phyloP scores from a whole-genome alignment of 441 rosid genomes.

The Syzygium syzygioides region DNA sequence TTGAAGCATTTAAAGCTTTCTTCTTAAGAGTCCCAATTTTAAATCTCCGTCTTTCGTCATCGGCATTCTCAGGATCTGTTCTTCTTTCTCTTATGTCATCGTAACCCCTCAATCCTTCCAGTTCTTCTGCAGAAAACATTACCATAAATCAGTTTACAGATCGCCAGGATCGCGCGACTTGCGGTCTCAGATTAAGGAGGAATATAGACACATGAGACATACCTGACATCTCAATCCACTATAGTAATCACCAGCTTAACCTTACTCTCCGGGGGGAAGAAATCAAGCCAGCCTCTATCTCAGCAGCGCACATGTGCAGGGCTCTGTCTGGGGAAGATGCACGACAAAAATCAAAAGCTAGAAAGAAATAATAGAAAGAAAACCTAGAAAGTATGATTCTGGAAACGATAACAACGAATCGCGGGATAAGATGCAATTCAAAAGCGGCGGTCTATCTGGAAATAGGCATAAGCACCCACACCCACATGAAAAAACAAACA shows the following conservation, averaged over 20 bases:
- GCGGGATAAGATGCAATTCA: background rate
- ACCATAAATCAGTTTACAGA: background rate
- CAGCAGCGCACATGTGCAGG: conserved; percentile 14
- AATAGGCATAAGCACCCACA: background rate
- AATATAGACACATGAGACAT: conserved; percentile 4
- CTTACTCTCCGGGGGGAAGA: conserved; percentile 17
- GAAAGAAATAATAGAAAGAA: background rate
- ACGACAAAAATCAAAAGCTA: background rate
- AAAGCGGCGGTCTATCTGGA: background rate
- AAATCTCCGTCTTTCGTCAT: conserved; percentile 76
- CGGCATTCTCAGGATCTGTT: conserved; percentile 73
- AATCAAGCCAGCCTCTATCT: conserved; percentile 17
- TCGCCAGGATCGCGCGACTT: background rate
- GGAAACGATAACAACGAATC: background rate
- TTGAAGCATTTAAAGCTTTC: conserved; percentile 90
- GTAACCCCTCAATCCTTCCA: conserved; percentile 34
- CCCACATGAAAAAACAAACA: background rate
- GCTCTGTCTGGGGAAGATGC: conserved; percentile 22
- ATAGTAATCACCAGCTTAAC: conserved; percentile 12
- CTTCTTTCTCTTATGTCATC: conserved; percentile 77
- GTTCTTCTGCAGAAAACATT: conserved; percentile 31
- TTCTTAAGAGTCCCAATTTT: conserved; percentile 82
- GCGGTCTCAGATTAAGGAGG: background rate
- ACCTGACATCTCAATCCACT: conserved; percentile 57
- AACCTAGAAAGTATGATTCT: background rate